Percentiles rank a stretch among this genome's conserved stretches.
Conservation (phyloP, 306 rosid species). For the Oxytropis ochrocephala region DNA sequence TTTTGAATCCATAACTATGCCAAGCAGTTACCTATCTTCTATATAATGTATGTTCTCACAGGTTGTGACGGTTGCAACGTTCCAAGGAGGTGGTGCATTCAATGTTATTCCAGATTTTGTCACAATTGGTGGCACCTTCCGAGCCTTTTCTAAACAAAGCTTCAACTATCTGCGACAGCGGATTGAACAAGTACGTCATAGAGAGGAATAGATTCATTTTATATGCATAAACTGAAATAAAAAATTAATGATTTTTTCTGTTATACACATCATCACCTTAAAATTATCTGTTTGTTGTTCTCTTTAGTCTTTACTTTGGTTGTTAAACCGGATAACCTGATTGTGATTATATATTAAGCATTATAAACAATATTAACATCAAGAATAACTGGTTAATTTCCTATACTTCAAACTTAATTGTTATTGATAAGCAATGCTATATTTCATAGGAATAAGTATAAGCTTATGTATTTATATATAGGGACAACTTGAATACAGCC, state of each 20-base stretch:
- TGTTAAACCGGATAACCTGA: background rate
- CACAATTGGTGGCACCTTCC: conserved; percentile 81
- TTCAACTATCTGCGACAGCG: conserved; percentile 46
- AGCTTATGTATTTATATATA: background rate
- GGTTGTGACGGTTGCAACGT: conserved; percentile 74
- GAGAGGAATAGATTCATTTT: background rate
- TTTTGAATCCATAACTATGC: background rate
- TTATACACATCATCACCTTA: background rate
- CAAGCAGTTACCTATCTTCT: background rate
- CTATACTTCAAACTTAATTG: background rate
- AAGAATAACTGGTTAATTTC: background rate
- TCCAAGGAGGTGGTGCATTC: conserved; percentile 84
- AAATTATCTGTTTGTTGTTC: background rate
- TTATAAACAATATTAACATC: background rate
- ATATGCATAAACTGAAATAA: background rate
- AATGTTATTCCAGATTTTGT: conserved; percentile 93
- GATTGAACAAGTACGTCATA: conserved; percentile 51
- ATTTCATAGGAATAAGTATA: background rate
- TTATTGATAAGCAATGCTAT: background rate
- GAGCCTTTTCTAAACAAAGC: conserved; percentile 53
- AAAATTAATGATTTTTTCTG: background rate
- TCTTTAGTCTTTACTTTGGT: background rate
- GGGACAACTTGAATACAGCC: background rate
- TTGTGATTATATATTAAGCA: background rate
- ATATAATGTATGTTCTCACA: conserved; percentile 14